Conservation (phyloP, 768 basidiomycete species). For the Russula sp. region DNA sequence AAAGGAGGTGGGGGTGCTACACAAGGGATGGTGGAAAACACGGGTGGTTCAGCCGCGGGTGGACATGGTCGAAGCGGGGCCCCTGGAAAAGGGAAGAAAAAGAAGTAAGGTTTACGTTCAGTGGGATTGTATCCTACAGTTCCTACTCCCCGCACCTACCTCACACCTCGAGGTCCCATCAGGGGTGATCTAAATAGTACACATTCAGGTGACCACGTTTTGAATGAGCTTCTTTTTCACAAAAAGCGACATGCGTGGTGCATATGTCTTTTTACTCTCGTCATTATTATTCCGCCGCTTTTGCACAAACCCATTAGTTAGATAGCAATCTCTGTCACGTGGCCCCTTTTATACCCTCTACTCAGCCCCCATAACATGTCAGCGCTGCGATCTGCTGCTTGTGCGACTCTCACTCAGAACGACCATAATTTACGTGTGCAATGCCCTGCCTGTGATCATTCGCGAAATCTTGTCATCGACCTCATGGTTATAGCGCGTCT, state of each 20-base stretch:
- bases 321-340: too few relatives aligned
- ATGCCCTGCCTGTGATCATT: neutral
- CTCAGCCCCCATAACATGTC: neutral
- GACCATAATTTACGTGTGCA: neutral
- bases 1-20: constrained; percentile 57
- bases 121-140: constrained; percentile 6
- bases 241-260: constrained; percentile 12
- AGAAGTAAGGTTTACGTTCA: constrained; percentile 35
- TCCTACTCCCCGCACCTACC: neutral
- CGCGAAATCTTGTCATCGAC: constrained; percentile 12
- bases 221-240: constrained; percentile 11
- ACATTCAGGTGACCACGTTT: constrained; percentile 13
- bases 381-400: neutral
- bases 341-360: neutral
- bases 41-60: constrained; percentile 27
- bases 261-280: constrained; percentile 12
- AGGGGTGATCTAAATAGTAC: constrained; percentile 19
- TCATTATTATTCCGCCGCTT: neutral
- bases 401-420: neutral
- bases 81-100: constrained; percentile 57
- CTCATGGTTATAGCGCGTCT: constrained; percentile 17
- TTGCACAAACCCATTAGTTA: neutral
- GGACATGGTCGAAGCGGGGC: constrained; percentile 34
- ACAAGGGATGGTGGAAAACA: constrained; percentile 48
- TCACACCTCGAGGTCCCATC: constrained; percentile 15